Conservation (phyloP, 768 basidiomycete genomes). For the Mycena floridula region DNA sequence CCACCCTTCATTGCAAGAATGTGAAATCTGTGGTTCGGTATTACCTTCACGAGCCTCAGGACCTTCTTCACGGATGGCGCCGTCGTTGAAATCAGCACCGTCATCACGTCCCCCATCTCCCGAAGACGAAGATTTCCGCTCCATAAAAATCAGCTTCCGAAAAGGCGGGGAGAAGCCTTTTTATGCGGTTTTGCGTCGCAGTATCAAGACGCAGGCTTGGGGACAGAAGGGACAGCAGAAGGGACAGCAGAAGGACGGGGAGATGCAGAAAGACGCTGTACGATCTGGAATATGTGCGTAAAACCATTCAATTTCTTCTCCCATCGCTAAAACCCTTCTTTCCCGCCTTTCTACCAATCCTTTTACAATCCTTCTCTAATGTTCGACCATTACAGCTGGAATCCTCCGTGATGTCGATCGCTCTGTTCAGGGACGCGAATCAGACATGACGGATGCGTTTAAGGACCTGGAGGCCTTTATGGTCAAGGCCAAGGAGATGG, state of each 20-base stretch:
- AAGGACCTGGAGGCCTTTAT: conserved; percentile 87
- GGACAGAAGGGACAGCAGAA: neutral
- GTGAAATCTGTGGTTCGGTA: conserved; percentile 83
- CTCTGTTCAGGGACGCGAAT: conserved; percentile 55
- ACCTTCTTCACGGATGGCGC: neutral
- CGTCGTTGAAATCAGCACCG: conserved; percentile 52
- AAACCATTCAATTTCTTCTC: neutral
- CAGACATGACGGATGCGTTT: conserved; percentile 69
- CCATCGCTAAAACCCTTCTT: neutral
- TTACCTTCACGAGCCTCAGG: conserved; percentile 36
- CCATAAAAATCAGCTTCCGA: conserved; percentile 83
- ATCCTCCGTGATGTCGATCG: conserved; percentile 74
- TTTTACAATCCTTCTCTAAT: conserved; percentile 1
- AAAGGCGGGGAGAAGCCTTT: conserved; percentile 84
- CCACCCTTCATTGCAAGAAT: conserved; percentile 60
- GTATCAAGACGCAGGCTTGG: conserved; percentile 71
- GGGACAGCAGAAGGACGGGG: neutral
- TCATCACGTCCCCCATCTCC: conserved; percentile 59
- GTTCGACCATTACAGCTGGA: conserved; percentile 65
- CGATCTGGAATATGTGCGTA: conserved; percentile 49
- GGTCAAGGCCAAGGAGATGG: conserved; percentile 91
- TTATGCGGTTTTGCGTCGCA: conserved; percentile 70
- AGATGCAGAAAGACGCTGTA: too few species aligned
- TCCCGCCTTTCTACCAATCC: too few species aligned
- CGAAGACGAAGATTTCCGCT: conserved; percentile 29